A percentile compares a stretch with the other conserved stretches of the same genome.
Evolutionary conservation across 495 filamentous ascomycete species (phyloP).

Genomic region (Aspergillus indologenus): DNA sequence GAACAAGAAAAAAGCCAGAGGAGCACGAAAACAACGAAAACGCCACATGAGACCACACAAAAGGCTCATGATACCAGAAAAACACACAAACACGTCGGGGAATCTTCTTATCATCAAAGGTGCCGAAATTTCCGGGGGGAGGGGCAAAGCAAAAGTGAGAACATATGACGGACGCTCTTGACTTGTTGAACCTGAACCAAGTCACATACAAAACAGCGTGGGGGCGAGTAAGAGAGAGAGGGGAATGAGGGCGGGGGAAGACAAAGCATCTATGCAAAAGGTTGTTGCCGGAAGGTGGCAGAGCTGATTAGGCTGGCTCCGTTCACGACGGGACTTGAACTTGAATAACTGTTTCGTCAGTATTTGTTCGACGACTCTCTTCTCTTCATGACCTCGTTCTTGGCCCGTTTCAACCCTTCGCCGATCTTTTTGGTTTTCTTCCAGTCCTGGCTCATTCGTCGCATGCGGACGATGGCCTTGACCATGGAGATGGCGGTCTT

Average conservation of each 20-base stretch:
- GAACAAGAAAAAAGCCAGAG: not conserved
- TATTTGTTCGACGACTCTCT: slow-evolving; percentile 35
- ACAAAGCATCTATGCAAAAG: too few relatives aligned
- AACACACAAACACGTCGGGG: slow-evolving; percentile 11
- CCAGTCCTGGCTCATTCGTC: slow-evolving; percentile 52
- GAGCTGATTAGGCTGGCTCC: too few relatives aligned
- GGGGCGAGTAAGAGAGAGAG: too few relatives aligned
- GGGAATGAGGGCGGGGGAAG: too few relatives aligned
- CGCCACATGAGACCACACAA: slow-evolving; percentile 3
- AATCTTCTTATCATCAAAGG: slow-evolving; percentile 11
- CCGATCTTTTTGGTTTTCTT: slow-evolving; percentile 43
- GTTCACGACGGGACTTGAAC: not conserved
- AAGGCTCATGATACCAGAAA: not conserved
- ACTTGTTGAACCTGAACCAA: too few relatives aligned
- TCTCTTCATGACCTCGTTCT: slow-evolving; percentile 42
- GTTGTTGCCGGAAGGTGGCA: too few relatives aligned
- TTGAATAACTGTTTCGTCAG: slow-evolving; percentile 16
- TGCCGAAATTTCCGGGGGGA: not conserved
- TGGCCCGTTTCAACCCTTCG: slow-evolving; percentile 44
- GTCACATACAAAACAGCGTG: too few relatives aligned
- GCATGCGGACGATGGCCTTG: slow-evolving; percentile 55
- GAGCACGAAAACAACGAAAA: not conserved
- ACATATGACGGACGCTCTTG: too few relatives aligned
- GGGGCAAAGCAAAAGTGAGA: slow-evolving; percentile 6
- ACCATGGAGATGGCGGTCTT: slow-evolving; percentile 50